Base-by-base conservation (phyloP, 2,329 filamentous ascomycete genomes). In the Pseudogymnoascus sp. region DNA sequence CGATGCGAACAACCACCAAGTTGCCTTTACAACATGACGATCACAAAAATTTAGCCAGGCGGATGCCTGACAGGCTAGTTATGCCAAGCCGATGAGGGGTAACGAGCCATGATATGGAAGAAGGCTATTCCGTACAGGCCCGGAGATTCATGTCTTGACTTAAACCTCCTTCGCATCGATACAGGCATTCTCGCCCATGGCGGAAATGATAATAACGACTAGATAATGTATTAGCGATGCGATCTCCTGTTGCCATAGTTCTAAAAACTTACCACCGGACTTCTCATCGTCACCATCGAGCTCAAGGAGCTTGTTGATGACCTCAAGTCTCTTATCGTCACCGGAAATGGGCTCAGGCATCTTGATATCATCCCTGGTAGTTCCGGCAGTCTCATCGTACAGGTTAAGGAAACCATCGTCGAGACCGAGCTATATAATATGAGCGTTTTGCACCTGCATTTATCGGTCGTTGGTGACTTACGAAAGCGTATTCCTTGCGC, bases 401-500 rank as follows among this genome's bases (percentile, higher is more conserved):
- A 99, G 89, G 76, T 89, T 92, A 71, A 99, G 89, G 87, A 90
- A 97, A 69, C 85, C 91, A 75, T 97, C 94, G 73, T 97, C 94
- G 78, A 97, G 88, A 77, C 97, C 89, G 73, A 97, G 85, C 91
- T 96, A 71, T n/a, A 28, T 38, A 14, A 10, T 4, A 33, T 56
- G 18, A 56, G 47, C 59, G 10, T 5, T 12, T 12, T 31, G 25
- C 0, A 33, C 11, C n/a, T 53, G 31, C 4, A 53, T 12, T 38
- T 40, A 14, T 7, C 16, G 5, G 18, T 23, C 53, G 50, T 33
- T 11, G 56, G 35, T 59, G 47, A 85, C 91, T 86, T 83, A 97
- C 91, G 75, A 97, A 87, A 84, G 94, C 89, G 84, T 90, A 96
- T 84, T 97, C 93, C 79, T 84, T 85, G 75, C 93, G 92, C 73